phyloP scores from a whole-genome alignment of 202 grass and related monocot genomes.

The Miscanthus sacchariflorus region DNA sequence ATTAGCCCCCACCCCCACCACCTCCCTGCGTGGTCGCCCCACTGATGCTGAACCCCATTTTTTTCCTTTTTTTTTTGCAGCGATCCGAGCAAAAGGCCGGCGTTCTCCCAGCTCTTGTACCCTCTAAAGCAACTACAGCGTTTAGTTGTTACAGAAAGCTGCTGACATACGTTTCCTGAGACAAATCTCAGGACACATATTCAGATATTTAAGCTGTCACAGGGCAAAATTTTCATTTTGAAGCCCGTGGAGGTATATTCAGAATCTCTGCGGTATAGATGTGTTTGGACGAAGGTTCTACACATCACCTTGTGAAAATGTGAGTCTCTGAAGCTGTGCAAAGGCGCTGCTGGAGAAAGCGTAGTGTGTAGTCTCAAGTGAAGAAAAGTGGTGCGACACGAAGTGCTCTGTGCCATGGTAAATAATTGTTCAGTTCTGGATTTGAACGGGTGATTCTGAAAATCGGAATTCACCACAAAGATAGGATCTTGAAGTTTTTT shows the following conservation, averaged over 20 bases:
- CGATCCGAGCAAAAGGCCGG: slow-evolving; percentile 82
- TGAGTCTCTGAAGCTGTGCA: slow-evolving; percentile 73
- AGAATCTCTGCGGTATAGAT: slow-evolving; percentile 58
- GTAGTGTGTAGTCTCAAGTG: slow-evolving; percentile 58
- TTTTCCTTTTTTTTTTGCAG: slow-evolving; percentile 44
- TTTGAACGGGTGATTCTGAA: slow-evolving; percentile 53
- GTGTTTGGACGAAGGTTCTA: slow-evolving; percentile 50
- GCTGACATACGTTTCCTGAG: slow-evolving; percentile 42
- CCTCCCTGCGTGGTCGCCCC: background rate
- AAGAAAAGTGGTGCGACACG: slow-evolving; percentile 55
- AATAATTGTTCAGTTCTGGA: slow-evolving; percentile 78
- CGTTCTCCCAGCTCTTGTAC: slow-evolving; percentile 85
- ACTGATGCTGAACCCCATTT: background rate
- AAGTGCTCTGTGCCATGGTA: slow-evolving; percentile 72
- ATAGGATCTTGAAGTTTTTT: slow-evolving; percentile 47
- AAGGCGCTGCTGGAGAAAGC: slow-evolving; percentile 68
- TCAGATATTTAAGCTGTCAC: slow-evolving; percentile 38
- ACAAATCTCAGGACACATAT: slow-evolving; percentile 35
- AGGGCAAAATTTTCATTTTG: slow-evolving; percentile 56
- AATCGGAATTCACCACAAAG: slow-evolving; percentile 56
- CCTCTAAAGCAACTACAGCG: slow-evolving; percentile 78
- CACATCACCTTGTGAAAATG: slow-evolving; percentile 64
- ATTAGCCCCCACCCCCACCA: too few relatives aligned
- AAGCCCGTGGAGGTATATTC: slow-evolving; percentile 49
- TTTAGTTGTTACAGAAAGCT: slow-evolving; percentile 61